phyloP scores from a whole-genome alignment of 78 protist species.

The Anaeramoeba flamelloides region DNA sequence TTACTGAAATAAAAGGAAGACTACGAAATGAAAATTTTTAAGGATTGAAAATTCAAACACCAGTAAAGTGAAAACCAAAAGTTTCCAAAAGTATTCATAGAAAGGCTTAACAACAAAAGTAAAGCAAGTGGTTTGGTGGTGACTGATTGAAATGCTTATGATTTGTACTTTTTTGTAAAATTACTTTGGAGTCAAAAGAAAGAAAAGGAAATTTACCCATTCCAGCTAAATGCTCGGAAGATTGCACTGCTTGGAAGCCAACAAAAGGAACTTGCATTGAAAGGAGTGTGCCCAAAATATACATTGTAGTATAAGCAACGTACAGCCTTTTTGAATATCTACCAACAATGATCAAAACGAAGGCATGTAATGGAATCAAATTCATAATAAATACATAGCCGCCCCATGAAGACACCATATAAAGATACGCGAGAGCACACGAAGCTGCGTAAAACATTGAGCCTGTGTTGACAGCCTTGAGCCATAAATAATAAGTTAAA shows the following conservation, averaged over 20 bases:
- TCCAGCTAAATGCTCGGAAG: constrained; percentile 20
- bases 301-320: constrained; percentile 25
- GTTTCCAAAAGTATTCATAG: no score
- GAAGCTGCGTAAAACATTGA: neutral
- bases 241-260: constrained; percentile 10
- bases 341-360: neutral
- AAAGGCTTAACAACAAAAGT: no score
- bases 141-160: no score
- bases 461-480: constrained; percentile 12
- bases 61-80: no score
- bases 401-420: constrained; percentile 32
- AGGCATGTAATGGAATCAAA: constrained; percentile 13
- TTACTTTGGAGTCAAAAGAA: no score
- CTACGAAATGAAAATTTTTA: no score
- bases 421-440: constrained; percentile 9
- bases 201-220: no score
- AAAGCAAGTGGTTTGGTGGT: no score
- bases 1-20: no score
- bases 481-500: constrained; percentile 13
- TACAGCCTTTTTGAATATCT: constrained; percentile 7
- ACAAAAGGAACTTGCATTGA: constrained; percentile 36
- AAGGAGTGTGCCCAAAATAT: constrained; percentile 57
- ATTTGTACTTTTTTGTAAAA: no score
- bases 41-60: no score
- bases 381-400: constrained; percentile 23